phyloP scores from a whole-genome alignment of 108 stramenopile genomes.

The Skeletonema menzelii region DNA sequence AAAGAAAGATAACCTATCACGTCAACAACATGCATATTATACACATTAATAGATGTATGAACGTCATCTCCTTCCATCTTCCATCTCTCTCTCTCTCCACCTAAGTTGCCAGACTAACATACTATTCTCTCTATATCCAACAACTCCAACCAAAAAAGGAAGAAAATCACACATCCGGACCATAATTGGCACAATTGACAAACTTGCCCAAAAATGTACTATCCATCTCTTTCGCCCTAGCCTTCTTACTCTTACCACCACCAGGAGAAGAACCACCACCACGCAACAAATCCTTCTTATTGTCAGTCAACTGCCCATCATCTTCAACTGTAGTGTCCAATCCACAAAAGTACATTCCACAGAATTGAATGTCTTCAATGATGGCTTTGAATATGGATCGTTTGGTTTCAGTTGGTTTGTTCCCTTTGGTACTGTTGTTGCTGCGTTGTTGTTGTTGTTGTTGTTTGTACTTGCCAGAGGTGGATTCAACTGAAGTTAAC shows the following conservation, averaged over 20 bases:
- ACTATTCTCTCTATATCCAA: no score
- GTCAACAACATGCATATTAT: not conserved
- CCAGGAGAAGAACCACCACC: no score
- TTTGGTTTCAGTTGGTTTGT: constrained; percentile 1
- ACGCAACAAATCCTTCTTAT: not conserved
- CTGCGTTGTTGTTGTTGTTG: not conserved
- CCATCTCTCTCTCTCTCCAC: not conserved
- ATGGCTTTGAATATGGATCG: constrained; percentile 3
- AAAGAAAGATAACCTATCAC: not conserved
- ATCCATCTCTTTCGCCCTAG: constrained; percentile 28
- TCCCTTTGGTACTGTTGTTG: constrained; percentile 5
- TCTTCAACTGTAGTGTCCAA: constrained; percentile 13
- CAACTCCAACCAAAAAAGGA: no score
- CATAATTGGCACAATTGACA: constrained; percentile 9
- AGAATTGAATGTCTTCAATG: constrained; percentile 28
- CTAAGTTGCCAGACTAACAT: no score
- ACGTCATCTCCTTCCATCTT: not conserved
- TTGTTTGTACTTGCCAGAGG: not conserved
- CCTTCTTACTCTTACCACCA: constrained; percentile 21
- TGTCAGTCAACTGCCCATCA: not conserved
- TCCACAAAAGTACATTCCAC: constrained; percentile 39
- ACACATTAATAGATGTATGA: not conserved
- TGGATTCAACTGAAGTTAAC: not conserved
- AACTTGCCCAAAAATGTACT: constrained; percentile 33
- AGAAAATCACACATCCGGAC: not conserved